Evolutionary conservation across 495 filamentous ascomycete species (phyloP), one percentile per base, ranked within the genome.

Genomic region (Saxophila tyrrhenica): DNA sequence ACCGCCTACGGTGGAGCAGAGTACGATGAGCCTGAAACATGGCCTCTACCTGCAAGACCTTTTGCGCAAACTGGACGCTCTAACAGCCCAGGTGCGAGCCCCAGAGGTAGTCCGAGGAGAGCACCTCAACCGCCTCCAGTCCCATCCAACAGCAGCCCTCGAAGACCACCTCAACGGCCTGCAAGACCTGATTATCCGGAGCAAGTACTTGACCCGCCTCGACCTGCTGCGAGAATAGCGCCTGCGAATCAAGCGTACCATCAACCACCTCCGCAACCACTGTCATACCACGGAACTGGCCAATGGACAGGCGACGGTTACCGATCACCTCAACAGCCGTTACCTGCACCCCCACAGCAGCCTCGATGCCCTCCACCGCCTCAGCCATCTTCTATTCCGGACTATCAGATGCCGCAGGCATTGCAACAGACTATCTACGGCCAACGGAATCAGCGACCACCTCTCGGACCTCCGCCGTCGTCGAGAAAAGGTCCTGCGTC

Each of bases 401-500:
- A 81, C 55, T 82, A 81, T 61, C 80, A 80, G 3, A 57, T 75
- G 7, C 77, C 77, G 17, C 69, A n/a, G 57, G 72, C 45, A 2
- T 21, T 39, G 9, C 63, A 63, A 54, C 66, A 67, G 32, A 49
- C 69, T 1, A 54, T 69, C 39, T 55, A 64, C 50, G 64, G 65
- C 35, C 64, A 68, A 25, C 68, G 74, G 20, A 70, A 77, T 56
- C 74, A 78, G 49, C 80, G 73, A 56, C 77, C 75, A 35, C 78
- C 72, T 56, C 71, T 81, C 35, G 79, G 79, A 22, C 82, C 82
- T 32, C 81, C 81, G 9, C 85, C 85, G 19, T 82, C 80, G 39
- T 74, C 84, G 15, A 74, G 85, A 60, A 73, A 84, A 58, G 86
- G 84, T 0, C 81, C 82, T 1, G 80, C 84, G n/a, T 85, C 82